These are phyloP conservation scores for Candida arabinofermentans DNA, from an alignment of 805 yeast genomes.

Conservation along the genomic window DNA sequence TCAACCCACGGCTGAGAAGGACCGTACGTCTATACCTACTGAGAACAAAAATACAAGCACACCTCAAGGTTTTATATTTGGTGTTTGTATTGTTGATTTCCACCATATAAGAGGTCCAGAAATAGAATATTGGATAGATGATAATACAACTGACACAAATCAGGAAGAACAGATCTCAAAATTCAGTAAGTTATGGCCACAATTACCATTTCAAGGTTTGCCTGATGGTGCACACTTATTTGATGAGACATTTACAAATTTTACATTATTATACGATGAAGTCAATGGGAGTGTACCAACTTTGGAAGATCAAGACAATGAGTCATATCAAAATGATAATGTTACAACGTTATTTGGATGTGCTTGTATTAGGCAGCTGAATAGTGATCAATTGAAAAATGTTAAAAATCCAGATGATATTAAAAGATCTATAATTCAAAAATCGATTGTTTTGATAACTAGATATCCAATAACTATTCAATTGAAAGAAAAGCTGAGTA, in stretches of 20 bases:
- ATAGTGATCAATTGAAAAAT: constrained; percentile 48
- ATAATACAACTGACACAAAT: constrained; percentile 31
- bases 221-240: constrained; percentile 96
- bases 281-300: constrained; percentile 42
- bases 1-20: no score
- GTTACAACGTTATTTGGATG: constrained; percentile 86
- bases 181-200: constrained; percentile 61
- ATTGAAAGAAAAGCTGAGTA: constrained; percentile 83
- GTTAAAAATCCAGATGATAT: constrained; percentile 28
- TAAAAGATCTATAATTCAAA: constrained; percentile 79
- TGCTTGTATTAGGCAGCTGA: constrained; percentile 84
- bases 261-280: constrained; percentile 74
- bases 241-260: constrained; percentile 90
- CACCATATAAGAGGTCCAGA: constrained; percentile 94
- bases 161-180: constrained; percentile 29
- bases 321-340: constrained; percentile 19
- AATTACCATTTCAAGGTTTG: constrained; percentile 87
- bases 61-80: constrained; percentile 49
- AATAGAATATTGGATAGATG: constrained; percentile 80
- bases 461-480: constrained; percentile 86
- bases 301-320: constrained; percentile 17
- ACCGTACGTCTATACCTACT: no score
- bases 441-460: constrained; percentile 77
- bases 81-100: constrained; percentile 87
- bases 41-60: background rate